Percentiles rank a stretch among this genome's conserved stretches.
phyloP scores from a whole-genome alignment of 2,329 filamentous ascomycete species.

The Trichoderma harzianum region DNA sequence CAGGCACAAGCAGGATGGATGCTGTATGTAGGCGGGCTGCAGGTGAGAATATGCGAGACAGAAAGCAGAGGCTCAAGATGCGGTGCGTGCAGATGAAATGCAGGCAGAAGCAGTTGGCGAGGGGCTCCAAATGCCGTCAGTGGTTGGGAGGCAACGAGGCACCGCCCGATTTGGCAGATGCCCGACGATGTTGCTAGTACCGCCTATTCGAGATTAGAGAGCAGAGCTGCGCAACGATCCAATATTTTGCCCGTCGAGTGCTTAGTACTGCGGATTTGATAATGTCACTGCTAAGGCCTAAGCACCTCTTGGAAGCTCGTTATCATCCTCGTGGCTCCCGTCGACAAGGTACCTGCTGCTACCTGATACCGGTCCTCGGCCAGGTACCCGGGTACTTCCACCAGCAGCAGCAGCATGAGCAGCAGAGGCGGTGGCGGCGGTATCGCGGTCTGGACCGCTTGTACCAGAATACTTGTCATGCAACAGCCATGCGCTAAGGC shows the following conservation, averaged over 20 bases:
- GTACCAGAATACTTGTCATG: background rate
- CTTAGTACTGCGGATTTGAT: background rate
- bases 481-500: background rate
- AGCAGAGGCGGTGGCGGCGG: background rate
- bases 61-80: constrained; percentile 2
- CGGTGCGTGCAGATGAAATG: constrained; percentile 7
- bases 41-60: constrained; percentile 17
- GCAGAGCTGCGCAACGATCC: background rate
- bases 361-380: background rate
- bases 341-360: background rate
- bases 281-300: constrained; percentile 2
- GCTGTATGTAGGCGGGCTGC: constrained; percentile 8
- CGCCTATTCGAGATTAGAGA: background rate
- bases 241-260: background rate
- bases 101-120: constrained; percentile 15
- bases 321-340: background rate
- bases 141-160: constrained; percentile 8
- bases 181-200: background rate
- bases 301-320: background rate
- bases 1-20: background rate
- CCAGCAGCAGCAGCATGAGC: background rate
- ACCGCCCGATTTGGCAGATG: constrained; percentile 10
- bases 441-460: background rate
- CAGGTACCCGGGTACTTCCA: background rate
- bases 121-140: constrained; percentile 20